Evolutionary conservation across 2,329 filamentous ascomycete species (phyloP), one percentile per base, ranked within the genome.

Genomic region (Penicillium sp.): DNA sequence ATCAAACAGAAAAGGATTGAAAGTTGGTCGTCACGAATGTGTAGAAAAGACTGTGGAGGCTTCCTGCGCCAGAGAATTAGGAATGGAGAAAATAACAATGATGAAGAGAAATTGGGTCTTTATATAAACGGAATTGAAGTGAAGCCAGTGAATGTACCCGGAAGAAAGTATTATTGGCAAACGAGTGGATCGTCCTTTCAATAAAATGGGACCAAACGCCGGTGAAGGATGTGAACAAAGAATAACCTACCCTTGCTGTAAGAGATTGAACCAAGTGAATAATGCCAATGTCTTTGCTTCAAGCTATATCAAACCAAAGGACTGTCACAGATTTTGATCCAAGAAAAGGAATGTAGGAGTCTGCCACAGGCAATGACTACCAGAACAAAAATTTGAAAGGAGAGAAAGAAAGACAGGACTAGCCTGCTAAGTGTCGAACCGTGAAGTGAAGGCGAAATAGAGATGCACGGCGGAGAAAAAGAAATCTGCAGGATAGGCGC

Each of bases 351-450:
- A 47, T 46, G 66, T 64, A 53, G 62, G 59, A 65, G 66, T 66
- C 59, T 67, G 70, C 71, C 70, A 66, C 70, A 72, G 71, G 70
- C 71, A 67, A 65, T 55, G 49, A 64, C 59, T 63, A 70, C 59
- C 61, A 64, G 63, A 60, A 62, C 53, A 61, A 46, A 46, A 60
- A 22, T 27, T 24, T 21, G 29, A 57, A 63, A 61, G 61, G 60
- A 72, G 59, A 55, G 63, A 69, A 67, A 65, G 63, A 54, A 63
- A 69, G 57, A 69, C 68, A 73, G 71, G 72, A 68, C 72, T 73
- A 63, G 72, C 72, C 72, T 69, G 70, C 59, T 26, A 52, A 61
- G 48, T 65, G 63, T 66, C 67, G 65, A 73, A 70, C 63, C 56
- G 55, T 56, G 39, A 57, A 56, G 57, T 39, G 61, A 53, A 59